A percentile compares a stretch with the other conserved stretches of the same genome.
These are phyloP conservation scores for Hygrophorus russula DNA, from an alignment of 768 basidiomycete species.

Conservation along the genomic window DNA sequence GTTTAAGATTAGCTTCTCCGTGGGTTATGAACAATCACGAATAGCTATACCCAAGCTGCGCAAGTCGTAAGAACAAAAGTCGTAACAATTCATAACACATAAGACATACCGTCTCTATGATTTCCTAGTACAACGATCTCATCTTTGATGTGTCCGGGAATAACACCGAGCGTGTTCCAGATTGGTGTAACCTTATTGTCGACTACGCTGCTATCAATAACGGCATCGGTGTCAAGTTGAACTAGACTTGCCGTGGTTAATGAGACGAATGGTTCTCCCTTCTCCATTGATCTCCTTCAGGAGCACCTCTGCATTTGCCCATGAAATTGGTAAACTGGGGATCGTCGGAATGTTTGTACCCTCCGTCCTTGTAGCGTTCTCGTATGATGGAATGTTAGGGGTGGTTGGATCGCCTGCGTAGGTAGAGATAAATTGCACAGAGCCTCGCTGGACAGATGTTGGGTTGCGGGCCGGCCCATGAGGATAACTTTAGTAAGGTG, in stretches of 20 bases:
- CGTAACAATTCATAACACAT: not conserved
- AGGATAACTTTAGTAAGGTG: slow-evolving; percentile 36
- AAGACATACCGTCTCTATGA: slow-evolving; percentile 59
- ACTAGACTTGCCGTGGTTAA: slow-evolving; percentile 37
- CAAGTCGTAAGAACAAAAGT: not conserved
- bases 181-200: slow-evolving; percentile 75
- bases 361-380: slow-evolving; percentile 55
- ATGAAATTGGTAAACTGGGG: slow-evolving; percentile 82
- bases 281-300: slow-evolving; percentile 40
- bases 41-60: too few species aligned
- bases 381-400: slow-evolving; percentile 80
- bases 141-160: slow-evolving; percentile 54
- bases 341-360: slow-evolving; percentile 58
- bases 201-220: slow-evolving; percentile 26
- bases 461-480: slow-evolving; percentile 84
- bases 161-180: slow-evolving; percentile 72
- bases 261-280: slow-evolving; percentile 26
- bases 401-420: slow-evolving; percentile 80
- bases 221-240: not conserved
- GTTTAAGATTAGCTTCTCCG: slow-evolving; percentile 6
- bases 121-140: slow-evolving; percentile 59
- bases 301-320: slow-evolving; percentile 67
- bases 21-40: too few species aligned
- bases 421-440: slow-evolving; percentile 56
- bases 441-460: slow-evolving; percentile 78